A percentile compares a stretch with the other conserved stretches of the same genome.
phyloP scores from a whole-genome alignment of 768 basidiomycete species.

The Crepidotus variabilis region DNA sequence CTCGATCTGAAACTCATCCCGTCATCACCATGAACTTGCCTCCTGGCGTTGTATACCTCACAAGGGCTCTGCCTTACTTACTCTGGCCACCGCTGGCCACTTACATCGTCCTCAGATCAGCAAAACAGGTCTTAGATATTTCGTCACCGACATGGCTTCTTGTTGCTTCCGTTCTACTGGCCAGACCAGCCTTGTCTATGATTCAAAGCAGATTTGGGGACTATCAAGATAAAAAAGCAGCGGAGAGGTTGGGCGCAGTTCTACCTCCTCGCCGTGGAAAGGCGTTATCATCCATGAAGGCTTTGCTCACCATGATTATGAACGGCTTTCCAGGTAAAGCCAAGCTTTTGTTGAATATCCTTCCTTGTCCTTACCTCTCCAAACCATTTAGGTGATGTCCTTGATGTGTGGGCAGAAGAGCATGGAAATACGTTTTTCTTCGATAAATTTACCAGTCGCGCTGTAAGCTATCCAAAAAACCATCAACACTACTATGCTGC shows the following conservation, averaged over 20 bases:
- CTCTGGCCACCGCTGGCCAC: not conserved
- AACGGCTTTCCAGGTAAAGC: constrained; percentile 28
- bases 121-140: not conserved
- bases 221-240: not conserved
- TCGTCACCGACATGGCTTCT: not conserved
- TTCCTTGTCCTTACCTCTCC: not conserved
- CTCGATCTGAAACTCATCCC: no score
- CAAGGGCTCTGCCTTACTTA: not conserved
- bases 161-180: not conserved
- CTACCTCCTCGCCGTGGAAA: constrained; percentile 15
- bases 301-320: constrained; percentile 12
- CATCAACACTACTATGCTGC: not conserved
- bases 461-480: constrained; percentile 19
- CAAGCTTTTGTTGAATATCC: no score
- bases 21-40: not conserved
- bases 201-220: not conserved
- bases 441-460: constrained; percentile 24
- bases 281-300: constrained; percentile 7
- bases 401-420: constrained; percentile 18
- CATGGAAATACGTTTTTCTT: constrained; percentile 31
- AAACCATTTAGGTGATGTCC: constrained; percentile 21
- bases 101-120: not conserved
- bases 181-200: not conserved
- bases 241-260: not conserved
- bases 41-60: not conserved